A percentile compares a stretch with the other conserved stretches of the same genome.
Conservation (phyloP, 2,329 filamentous ascomycete genomes). For the Aspergillus persii region DNA sequence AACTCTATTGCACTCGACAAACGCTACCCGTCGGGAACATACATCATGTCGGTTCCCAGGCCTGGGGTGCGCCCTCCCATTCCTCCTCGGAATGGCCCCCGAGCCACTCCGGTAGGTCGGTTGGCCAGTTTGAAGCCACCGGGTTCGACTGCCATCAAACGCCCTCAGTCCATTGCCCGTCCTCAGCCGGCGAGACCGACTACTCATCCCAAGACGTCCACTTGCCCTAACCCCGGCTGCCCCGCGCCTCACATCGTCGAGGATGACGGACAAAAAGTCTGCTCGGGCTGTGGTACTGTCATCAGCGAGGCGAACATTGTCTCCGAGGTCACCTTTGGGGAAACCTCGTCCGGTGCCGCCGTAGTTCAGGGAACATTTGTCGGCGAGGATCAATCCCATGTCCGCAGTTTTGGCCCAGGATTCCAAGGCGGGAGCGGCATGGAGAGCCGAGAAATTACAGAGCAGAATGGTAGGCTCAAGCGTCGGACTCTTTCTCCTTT, state of each 20-base stretch:
- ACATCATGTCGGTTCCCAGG: conserved; percentile 32
- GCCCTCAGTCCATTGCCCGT: conserved; percentile 33
- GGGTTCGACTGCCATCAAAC: conserved; percentile 37
- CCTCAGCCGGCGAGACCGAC: conserved; percentile 32
- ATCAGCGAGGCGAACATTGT: conserved; percentile 87
- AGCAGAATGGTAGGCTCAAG: conserved; percentile 37
- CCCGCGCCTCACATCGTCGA: conserved; percentile 46
- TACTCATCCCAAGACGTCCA: conserved; percentile 39
- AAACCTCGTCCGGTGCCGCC: conserved; percentile 79
- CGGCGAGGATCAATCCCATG: conserved; percentile 78
- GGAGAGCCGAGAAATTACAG: conserved; percentile 50
- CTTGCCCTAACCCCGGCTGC: conserved; percentile 47
- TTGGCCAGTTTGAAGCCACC: conserved; percentile 42
- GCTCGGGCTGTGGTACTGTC: conserved; percentile 79
- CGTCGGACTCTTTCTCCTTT: neutral
- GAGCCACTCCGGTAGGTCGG: conserved; percentile 33
- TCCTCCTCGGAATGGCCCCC: conserved; percentile 24
- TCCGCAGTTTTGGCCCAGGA: conserved; percentile 56
- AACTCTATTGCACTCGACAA: neutral
- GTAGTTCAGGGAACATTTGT: conserved; percentile 89
- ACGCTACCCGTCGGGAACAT: neutral
- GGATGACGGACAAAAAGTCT: conserved; percentile 56
- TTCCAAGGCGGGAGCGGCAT: conserved; percentile 48
- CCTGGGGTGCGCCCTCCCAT: conserved; percentile 34
- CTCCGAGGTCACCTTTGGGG: conserved; percentile 86